A percentile compares a stretch with the other conserved stretches of the same genome.
Evolutionary conservation across 2,329 filamentous ascomycete genomes (phyloP).

Genomic region (Xylaria sp.): DNA sequence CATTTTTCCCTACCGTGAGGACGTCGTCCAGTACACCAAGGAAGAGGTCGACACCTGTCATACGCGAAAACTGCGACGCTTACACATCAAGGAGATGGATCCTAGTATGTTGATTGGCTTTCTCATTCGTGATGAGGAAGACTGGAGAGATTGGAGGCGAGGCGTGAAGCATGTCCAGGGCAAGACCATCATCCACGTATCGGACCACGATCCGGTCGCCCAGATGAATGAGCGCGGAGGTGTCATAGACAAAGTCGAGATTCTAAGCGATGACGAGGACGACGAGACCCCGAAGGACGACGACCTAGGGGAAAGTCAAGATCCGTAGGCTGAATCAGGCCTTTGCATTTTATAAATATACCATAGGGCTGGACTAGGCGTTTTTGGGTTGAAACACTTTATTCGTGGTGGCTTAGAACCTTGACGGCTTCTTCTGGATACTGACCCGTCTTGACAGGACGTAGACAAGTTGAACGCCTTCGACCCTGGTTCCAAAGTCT

Average conservation of each 20-base stretch:
- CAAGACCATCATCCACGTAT: constrained; percentile 87
- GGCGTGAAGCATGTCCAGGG: constrained; percentile 79
- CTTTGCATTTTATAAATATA: constrained; percentile 35
- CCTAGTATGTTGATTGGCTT: constrained; percentile 98
- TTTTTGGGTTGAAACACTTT: constrained; percentile 32
- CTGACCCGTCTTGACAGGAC: constrained; percentile 26
- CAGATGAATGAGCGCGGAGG: constrained; percentile 70
- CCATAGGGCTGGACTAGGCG: constrained; percentile 39
- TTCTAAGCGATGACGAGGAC: constrained; percentile 75
- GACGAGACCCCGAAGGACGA: constrained; percentile 47
- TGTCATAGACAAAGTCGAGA: constrained; percentile 90
- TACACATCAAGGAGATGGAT: constrained; percentile 93
- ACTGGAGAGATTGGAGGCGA: constrained; percentile 85
- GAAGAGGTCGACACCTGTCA: constrained; percentile 88
- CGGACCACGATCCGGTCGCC: constrained; percentile 72
- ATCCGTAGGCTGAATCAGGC: constrained; percentile 31
- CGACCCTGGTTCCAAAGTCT: background rate
- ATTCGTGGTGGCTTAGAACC: constrained; percentile 34
- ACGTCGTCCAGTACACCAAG: constrained; percentile 67
- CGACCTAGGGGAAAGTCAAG: constrained; percentile 11
- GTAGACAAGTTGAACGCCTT: background rate
- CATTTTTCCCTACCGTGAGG: constrained; percentile 72
- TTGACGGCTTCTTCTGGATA: constrained; percentile 38
- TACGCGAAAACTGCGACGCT: constrained; percentile 81
- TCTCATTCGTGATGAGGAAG: constrained; percentile 80